Base-by-base conservation (phyloP, 1,284 basidiomycete genomes). In the Tilletia caries region DNA sequence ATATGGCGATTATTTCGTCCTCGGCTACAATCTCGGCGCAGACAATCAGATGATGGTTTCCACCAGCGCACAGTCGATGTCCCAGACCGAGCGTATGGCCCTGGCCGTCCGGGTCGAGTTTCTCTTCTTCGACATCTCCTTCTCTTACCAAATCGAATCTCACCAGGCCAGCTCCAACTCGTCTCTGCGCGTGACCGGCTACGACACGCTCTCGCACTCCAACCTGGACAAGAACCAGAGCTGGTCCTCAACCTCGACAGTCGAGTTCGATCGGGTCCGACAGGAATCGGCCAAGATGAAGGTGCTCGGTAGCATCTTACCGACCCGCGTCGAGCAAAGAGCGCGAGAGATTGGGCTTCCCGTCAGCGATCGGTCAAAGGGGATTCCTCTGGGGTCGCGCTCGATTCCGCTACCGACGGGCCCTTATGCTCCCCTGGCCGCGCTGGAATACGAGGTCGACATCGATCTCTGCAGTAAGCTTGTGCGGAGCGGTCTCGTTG, bases 41-140 rank as follows among this genome's bases (percentile, higher is more conserved):
- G 65, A 66, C 46, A 66, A 66, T 27, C 13, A 15, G 18, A 66
- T 66, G 65, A 44, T 66, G 65, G 65, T 66, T 25, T 66, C 65
- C 43, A 66, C 65, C 34, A 66, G 27, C 41, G 37, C 65, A 29
- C 29, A 34, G 20, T 66, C 65, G 13, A 34, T 66, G 37, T 41
- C 33, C 2, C 33, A 18, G 15, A 20, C 33, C 23, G 65, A 66
- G 37, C 37, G 65, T 15, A 41, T 18, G 37, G 18, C 65, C 13
- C 41, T 66, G 13, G n/a, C 65, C 10, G 65, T 66, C 37, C 44
- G 23, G 20, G 41, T 44, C 18, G 43, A 43, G 29, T 23, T n/a
- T 2, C 27, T 66, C 34, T 44, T 66, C 65, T 66, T 66, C 43
- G 41, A 41, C 23, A 44, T 66, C 37, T 18, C 20, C 18, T 66